Conservation (phyloP, 805 yeast genomes). For the Candida parachauliodes region DNA sequence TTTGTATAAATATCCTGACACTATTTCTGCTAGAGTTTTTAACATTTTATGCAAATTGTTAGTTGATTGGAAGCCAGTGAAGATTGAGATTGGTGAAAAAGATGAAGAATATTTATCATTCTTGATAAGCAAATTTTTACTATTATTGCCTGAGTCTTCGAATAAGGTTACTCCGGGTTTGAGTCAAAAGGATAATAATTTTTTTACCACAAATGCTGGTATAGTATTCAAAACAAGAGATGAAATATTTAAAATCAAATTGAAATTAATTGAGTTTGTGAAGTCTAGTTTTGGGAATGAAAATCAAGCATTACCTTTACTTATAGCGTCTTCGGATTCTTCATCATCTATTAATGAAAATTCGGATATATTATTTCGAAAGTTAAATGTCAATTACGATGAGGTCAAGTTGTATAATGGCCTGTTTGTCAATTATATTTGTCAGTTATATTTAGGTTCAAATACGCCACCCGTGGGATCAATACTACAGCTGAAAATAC, state of each 20-base stretch:
- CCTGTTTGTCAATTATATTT: constrained; percentile 40
- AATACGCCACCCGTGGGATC: constrained; percentile 51
- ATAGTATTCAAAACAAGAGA: constrained; percentile 47
- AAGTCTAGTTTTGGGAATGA: constrained; percentile 39
- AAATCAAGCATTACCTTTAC: constrained; percentile 43
- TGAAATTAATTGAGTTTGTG: constrained; percentile 32
- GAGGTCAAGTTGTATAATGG: constrained; percentile 50
- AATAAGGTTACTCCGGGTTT: constrained; percentile 55
- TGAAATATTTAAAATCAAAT: constrained; percentile 36
- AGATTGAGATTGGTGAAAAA: constrained; percentile 22
- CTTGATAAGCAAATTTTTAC: constrained; percentile 53
- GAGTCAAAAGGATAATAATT: constrained; percentile 50
- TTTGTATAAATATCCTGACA: constrained; percentile 35
- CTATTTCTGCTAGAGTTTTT: constrained; percentile 56
- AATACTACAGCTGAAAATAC: constrained; percentile 53
- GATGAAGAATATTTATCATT: constrained; percentile 47
- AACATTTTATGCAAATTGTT: constrained; percentile 56
- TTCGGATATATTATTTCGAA: constrained; percentile 50
- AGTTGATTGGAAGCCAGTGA: constrained; percentile 36
- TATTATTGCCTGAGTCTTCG: constrained; percentile 44
- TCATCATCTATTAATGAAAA: constrained; percentile 52
- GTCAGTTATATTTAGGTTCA: constrained; percentile 51
- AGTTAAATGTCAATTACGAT: constrained; percentile 52
- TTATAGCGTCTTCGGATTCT: constrained; percentile 63
- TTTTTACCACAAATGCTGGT: constrained; percentile 69